phyloP scores from a whole-genome alignment of 2,329 filamentous ascomycete species.

The Epichloe bromicola region DNA sequence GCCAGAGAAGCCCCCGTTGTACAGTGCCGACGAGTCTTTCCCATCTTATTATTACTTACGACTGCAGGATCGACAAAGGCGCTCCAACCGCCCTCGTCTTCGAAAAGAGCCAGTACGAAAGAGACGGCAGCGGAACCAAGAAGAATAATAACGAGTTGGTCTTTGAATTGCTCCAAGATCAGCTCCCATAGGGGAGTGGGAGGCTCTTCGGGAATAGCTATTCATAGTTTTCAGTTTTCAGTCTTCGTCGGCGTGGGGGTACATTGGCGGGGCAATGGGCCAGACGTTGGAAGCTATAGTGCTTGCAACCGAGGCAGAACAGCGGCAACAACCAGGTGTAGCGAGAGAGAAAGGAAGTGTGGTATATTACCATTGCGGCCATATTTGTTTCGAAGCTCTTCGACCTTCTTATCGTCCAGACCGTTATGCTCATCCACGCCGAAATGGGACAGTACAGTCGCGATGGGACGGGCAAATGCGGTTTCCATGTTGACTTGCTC shows the following conservation, averaged over 20 bases:
- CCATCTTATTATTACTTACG: slow-evolving; percentile 41
- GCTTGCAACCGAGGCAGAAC: not conserved
- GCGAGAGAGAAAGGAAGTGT: slow-evolving; percentile 3
- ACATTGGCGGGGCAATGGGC: not conserved
- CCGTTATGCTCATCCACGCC: slow-evolving; percentile 41
- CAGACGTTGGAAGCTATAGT: not conserved
- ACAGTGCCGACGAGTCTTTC: not conserved
- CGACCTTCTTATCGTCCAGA: slow-evolving; percentile 46
- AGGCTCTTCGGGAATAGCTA: slow-evolving; percentile 68
- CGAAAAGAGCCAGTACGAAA: slow-evolving; percentile 84
- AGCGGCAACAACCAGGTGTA: slow-evolving; percentile 3
- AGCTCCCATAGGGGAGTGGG: slow-evolving; percentile 94
- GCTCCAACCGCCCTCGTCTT: slow-evolving; percentile 87
- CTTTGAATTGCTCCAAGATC: slow-evolving; percentile 97
- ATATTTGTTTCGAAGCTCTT: slow-evolving; percentile 41
- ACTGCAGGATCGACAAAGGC: slow-evolving; percentile 94
- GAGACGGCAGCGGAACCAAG: slow-evolving; percentile 87
- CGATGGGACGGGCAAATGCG: slow-evolving; percentile 45
- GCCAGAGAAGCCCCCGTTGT: not conserved
- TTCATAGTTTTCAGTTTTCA: slow-evolving; percentile 1
- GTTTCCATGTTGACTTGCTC: slow-evolving; percentile 38
- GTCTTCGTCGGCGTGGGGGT: slow-evolving; percentile 3
- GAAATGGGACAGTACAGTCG: slow-evolving; percentile 47
- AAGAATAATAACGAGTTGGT: slow-evolving; percentile 92
- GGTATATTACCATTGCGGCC: slow-evolving; percentile 54